phyloP scores from a whole-genome alignment of 108 stramenopile genomes.

The Nitzschia sp. region DNA sequence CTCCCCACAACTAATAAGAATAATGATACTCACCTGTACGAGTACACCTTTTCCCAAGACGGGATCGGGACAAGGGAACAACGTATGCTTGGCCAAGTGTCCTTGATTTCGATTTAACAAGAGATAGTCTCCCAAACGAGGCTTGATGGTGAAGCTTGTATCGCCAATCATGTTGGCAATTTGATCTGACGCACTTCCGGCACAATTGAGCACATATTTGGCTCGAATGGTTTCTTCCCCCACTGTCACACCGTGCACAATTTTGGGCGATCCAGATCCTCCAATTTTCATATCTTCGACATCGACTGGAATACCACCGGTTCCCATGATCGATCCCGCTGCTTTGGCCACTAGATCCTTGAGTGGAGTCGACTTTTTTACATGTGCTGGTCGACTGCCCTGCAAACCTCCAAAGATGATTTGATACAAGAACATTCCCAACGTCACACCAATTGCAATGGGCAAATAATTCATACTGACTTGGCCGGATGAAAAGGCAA shows the following conservation, averaged over 20 bases:
- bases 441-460: not conserved
- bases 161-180: slow-evolving; percentile 81
- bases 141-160: slow-evolving; percentile 72
- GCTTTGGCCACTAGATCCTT: slow-evolving; percentile 51
- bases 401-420: slow-evolving; percentile 1
- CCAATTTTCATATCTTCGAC: slow-evolving; percentile 73
- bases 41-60: slow-evolving; percentile 80
- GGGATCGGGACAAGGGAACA: slow-evolving; percentile 85
- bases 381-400: not conserved
- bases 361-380: slow-evolving; percentile 17
- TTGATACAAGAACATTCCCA: not conserved
- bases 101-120: slow-evolving; percentile 77
- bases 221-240: slow-evolving; percentile 53
- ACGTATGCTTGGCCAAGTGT: slow-evolving; percentile 56
- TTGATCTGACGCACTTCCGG: slow-evolving; percentile 69
- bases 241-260: slow-evolving; percentile 55
- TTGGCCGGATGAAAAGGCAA: not conserved
- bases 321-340: slow-evolving; percentile 45
- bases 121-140: slow-evolving; percentile 74
- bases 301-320: slow-evolving; percentile 47
- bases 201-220: slow-evolving; percentile 75
- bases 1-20: too few relatives aligned
- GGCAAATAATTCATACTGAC: not conserved
- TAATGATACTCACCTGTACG: too few relatives aligned
- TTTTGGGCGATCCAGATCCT: slow-evolving; percentile 56